Percentiles rank a stretch among this genome's conserved stretches.
Conservation (phyloP, 768 basidiomycete species). For the Pulveroboletus sp. region DNA sequence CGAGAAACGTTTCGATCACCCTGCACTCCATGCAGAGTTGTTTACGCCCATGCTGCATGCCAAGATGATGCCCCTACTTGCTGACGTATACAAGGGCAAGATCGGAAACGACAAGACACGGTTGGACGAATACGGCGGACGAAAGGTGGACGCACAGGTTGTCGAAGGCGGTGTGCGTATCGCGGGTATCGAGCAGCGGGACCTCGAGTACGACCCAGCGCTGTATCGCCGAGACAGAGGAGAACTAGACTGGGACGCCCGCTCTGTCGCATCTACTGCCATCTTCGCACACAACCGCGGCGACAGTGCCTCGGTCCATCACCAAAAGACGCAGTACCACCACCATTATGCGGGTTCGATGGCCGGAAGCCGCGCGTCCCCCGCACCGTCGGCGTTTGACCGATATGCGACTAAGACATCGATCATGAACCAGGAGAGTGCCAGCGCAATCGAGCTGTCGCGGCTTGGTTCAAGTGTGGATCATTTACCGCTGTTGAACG, state of each 20-base stretch:
- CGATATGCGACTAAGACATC: slow-evolving; percentile 53
- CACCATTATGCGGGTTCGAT: slow-evolving; percentile 36
- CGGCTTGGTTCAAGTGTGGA: slow-evolving; percentile 48
- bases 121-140: slow-evolving; percentile 73
- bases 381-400: slow-evolving; percentile 48
- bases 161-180: slow-evolving; percentile 78
- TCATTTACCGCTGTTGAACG: slow-evolving; percentile 55
- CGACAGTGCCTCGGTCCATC: slow-evolving; percentile 38
- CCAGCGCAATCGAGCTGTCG: slow-evolving; percentile 49
- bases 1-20: slow-evolving; percentile 92
- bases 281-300: slow-evolving; percentile 38
- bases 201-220: slow-evolving; percentile 79
- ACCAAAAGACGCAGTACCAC: slow-evolving; percentile 30
- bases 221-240: slow-evolving; percentile 77
- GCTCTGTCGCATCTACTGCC: slow-evolving; percentile 62
- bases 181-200: slow-evolving; percentile 73
- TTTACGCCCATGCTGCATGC: slow-evolving; percentile 87
- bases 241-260: slow-evolving; percentile 84
- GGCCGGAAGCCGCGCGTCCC: slow-evolving; percentile 34
- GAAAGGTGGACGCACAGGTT: slow-evolving; percentile 68
- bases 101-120: slow-evolving; percentile 59
- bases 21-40: slow-evolving; percentile 79
- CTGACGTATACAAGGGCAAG: slow-evolving; percentile 73
- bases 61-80: slow-evolving; percentile 75
- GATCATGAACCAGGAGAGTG: slow-evolving; percentile 22